phyloP scores from a whole-genome alignment of 139 green algal genomes.

The Microglena sp. region DNA sequence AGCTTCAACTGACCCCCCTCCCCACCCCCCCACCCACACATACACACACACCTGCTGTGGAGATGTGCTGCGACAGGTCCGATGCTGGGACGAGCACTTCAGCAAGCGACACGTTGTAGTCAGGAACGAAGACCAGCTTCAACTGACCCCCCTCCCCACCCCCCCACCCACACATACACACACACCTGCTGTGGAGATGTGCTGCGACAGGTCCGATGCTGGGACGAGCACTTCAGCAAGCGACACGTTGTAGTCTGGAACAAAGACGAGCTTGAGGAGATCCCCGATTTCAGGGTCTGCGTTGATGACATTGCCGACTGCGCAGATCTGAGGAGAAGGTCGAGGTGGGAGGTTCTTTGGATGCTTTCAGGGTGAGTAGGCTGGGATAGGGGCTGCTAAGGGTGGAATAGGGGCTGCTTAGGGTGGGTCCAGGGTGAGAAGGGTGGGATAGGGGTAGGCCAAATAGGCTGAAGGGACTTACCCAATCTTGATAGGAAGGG shows the following conservation, averaged over 20 bases:
- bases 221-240: slow-evolving; percentile 44
- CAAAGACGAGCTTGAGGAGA: slow-evolving; percentile 87
- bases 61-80: slow-evolving; percentile 94
- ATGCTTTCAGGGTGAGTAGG: no score
- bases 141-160: no score
- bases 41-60: slow-evolving; percentile 78
- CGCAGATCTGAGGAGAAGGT: no score
- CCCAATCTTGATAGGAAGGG: no score
- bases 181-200: slow-evolving; percentile 84
- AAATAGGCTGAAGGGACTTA: no score
- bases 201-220: slow-evolving; percentile 71
- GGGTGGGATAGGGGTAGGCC: no score
- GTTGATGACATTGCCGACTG: slow-evolving; percentile 81
- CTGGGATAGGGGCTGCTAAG: no score
- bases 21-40: no score
- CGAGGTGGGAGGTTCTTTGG: no score
- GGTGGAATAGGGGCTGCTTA: no score
- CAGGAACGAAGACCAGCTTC: slow-evolving; percentile 89
- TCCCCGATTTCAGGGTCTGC: slow-evolving; percentile 87
- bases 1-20: slow-evolving; percentile 57
- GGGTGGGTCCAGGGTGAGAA: no score
- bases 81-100: slow-evolving; percentile 73
- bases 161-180: no score
- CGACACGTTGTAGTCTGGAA: slow-evolving; percentile 94
- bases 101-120: slow-evolving; percentile 96